Evolutionary conservation across 129 eudicot genomes (phyloP), one percentile per base, ranked within the genome.

Genomic region (Glebionis coronaria): DNA sequence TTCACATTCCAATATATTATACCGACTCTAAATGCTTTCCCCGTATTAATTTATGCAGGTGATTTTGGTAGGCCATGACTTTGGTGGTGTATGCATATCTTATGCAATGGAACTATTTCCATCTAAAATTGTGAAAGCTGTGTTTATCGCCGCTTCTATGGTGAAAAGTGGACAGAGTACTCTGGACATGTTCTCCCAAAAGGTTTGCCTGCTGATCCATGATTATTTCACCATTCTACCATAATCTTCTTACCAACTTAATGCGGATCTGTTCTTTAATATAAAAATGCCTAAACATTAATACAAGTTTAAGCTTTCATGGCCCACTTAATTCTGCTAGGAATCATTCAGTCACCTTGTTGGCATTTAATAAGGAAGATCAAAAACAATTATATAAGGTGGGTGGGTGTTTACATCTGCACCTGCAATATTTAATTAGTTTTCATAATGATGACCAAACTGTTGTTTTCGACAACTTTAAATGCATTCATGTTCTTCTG

Each of bases 61-160:
- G 67, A 89, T 93, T 74, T 74, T 93, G 83, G 97, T 89, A 51
- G 98, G 96, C 57, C 98, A 93, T 73, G 98, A 93, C 72, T 86
- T 93, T 73, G 98, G 98, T 20, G 98, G 98, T 55, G 88, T 95
- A 45, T 88, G 98, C 61, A 73, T 93, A 80, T 86, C 97, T 28
- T 86, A 78, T 82, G 95, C 90, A 21, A 93, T 93, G 98, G 98
- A 93, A 79, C 19, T 82, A 57, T 84, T 78, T 77, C 88, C 95
- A 25, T 53, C 79, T 19, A 93, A 85, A 73, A 64, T 93, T 52
- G 82, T 92, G 25, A 93, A 86, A 82, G 97, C 95, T 58, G 40
- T 93, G 53, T 93, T 78, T 77, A 70, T 86, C 38, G 95, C 98
- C 40, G 98, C 98, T 29, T 84, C 82, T 65, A 93, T 93, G 98